phyloP scores from a whole-genome alignment of 2,329 filamentous ascomycete genomes.

The Polytolypa hystricis region DNA sequence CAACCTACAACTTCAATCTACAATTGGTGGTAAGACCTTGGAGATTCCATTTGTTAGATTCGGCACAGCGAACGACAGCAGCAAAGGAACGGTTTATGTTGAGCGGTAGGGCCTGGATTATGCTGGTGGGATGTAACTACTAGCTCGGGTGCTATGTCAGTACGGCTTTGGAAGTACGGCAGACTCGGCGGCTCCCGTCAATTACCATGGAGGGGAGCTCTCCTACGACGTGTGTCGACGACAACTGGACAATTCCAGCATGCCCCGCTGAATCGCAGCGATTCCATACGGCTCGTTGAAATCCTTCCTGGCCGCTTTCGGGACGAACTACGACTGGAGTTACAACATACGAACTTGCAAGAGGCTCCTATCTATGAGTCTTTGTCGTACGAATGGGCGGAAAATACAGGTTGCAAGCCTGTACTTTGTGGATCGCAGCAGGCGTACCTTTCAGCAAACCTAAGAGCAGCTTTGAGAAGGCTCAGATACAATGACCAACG shows the following conservation, averaged over 20 bases:
- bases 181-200: too few relatives aligned
- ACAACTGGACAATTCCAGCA: background rate
- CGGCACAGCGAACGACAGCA: too few relatives aligned
- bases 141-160: too few relatives aligned
- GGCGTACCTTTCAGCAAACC: conserved; percentile 5
- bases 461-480: conserved; percentile 2
- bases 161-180: too few relatives aligned
- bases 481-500: conserved; percentile 2
- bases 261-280: background rate
- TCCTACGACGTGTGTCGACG: background rate
- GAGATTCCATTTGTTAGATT: too few relatives aligned
- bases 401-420: conserved; percentile 1
- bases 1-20: too few relatives aligned
- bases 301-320: background rate
- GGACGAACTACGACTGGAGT: background rate
- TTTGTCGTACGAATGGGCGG: conserved; percentile 6
- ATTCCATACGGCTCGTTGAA: conserved; percentile 3
- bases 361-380: conserved; percentile 3
- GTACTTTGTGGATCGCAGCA: conserved; percentile 1
- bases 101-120: too few relatives aligned
- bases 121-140: too few relatives aligned
- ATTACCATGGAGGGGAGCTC: too few relatives aligned
- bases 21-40: too few relatives aligned
- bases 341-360: conserved; percentile 3
- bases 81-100: too few relatives aligned